These are phyloP conservation scores for Xylaria curta DNA, from an alignment of 495 filamentous ascomycete species.

Conservation along the genomic window DNA sequence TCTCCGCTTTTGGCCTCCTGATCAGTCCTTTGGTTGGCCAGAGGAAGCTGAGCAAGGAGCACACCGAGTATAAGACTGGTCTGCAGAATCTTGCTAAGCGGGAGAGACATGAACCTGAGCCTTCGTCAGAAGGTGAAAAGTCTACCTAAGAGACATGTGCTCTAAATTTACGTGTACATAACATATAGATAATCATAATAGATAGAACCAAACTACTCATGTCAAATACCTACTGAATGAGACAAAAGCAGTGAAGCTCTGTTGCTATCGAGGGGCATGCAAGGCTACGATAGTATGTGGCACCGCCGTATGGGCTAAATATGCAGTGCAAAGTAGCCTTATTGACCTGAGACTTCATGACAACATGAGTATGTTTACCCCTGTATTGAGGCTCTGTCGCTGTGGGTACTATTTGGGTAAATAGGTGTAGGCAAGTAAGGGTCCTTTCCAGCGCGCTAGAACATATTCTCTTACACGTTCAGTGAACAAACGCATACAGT, in stretches of 20 bases:
- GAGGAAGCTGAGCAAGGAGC: conserved; percentile 62
- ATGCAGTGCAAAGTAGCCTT: too few relatives aligned
- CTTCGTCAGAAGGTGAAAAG: conserved; percentile 17
- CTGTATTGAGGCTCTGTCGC: conserved; percentile 7
- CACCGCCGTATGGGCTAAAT: too few relatives aligned
- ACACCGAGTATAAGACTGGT: conserved; percentile 68
- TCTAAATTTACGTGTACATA: neutral
- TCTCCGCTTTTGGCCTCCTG: conserved; percentile 61
- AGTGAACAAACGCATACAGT: neutral
- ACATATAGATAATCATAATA: conserved; percentile 17
- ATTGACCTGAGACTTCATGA: too few relatives aligned
- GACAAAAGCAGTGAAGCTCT: neutral
- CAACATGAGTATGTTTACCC: too few relatives aligned
- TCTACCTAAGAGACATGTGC: neutral
- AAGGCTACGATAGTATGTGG: too few relatives aligned
- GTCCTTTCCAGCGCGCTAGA: neutral
- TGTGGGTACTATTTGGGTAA: neutral
- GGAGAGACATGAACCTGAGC: neutral
- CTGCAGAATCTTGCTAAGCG: conserved; percentile 49
- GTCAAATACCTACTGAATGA: neutral
- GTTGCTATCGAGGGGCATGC: too few relatives aligned
- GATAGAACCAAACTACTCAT: neutral
- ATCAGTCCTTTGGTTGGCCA: conserved; percentile 62
- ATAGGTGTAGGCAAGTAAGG: neutral
- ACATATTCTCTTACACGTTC: neutral